These are phyloP conservation scores for Trebouxia sp. DNA, from an alignment of 139 green algal species.

Conservation along the genomic window DNA sequence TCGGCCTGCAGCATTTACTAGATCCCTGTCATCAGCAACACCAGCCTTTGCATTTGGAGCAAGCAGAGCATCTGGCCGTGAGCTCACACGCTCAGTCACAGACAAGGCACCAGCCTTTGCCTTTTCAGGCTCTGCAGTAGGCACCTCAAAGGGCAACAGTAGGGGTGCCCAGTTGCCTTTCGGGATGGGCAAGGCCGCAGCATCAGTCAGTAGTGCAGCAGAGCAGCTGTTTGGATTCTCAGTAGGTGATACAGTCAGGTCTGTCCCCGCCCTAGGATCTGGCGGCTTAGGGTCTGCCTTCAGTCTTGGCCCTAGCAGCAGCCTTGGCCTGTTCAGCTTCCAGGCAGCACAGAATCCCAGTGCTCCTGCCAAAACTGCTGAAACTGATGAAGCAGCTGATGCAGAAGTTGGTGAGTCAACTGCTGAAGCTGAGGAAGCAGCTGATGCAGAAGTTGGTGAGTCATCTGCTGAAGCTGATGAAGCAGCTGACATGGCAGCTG, in stretches of 20 bases:
- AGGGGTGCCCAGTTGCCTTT: not conserved
- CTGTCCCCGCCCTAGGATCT: not conserved
- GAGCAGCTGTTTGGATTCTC: slow-evolving; percentile 8
- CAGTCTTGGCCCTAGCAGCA: not conserved
- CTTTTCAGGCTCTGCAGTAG: not conserved
- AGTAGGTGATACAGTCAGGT: not conserved
- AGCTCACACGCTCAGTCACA: not conserved
- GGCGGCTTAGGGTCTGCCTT: not conserved
- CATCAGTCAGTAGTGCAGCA: not conserved
- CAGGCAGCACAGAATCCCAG: too few species aligned
- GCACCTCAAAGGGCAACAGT: not conserved
- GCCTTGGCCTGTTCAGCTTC: too few species aligned
- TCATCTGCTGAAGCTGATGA: not conserved
- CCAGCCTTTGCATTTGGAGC: slow-evolving; percentile 1
- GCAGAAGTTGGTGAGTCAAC: not conserved
- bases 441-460: not conserved
- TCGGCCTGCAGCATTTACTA: too few species aligned
- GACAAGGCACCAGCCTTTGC: not conserved
- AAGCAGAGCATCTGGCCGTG: not conserved
- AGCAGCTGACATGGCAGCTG: not conserved
- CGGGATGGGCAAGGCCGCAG: not conserved
- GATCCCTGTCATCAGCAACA: not conserved
- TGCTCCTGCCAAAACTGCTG: too few species aligned
- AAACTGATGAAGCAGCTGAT: not conserved
- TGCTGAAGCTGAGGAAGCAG: not conserved